Evolutionary conservation across 805 yeast species (phyloP).

Genomic region (Pichia occidentalis): DNA sequence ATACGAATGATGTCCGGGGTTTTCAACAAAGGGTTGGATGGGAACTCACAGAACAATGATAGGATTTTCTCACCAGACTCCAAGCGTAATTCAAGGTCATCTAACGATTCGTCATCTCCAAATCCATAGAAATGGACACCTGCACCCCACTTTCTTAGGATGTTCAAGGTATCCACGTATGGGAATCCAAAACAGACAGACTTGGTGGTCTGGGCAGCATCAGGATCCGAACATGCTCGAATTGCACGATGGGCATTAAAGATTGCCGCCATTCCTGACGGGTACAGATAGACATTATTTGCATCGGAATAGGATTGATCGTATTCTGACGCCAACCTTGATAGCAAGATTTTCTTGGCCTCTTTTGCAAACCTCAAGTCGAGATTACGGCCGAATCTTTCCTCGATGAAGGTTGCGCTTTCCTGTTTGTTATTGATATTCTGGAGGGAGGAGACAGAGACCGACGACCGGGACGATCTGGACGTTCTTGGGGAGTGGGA

Average conservation of each 20-base stretch:
- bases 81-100: constrained; percentile 55
- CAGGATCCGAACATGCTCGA: constrained; percentile 9
- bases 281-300: constrained; percentile 74
- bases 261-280: constrained; percentile 91
- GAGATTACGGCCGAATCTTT: constrained; percentile 83
- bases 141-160: constrained; percentile 83
- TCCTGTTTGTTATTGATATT: constrained; percentile 35
- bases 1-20: constrained; percentile 72
- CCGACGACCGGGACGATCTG: constrained; percentile 26
- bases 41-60: constrained; percentile 86
- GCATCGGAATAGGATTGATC: constrained; percentile 28
- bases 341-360: constrained; percentile 68
- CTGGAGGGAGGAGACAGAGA: constrained; percentile 13
- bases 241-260: constrained; percentile 64
- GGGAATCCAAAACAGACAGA: constrained; percentile 96
- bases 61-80: constrained; percentile 60
- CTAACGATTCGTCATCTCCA: constrained; percentile 69
- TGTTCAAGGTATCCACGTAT: constrained; percentile 84
- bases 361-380: constrained; percentile 68
- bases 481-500: constrained; percentile 17
- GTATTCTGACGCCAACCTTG: constrained; percentile 64
- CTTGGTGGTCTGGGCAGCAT: constrained; percentile 32
- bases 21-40: constrained; percentile 86
- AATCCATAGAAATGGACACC: constrained; percentile 82
- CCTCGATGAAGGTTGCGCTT: constrained; percentile 67